Evolutionary conservation across 106 monocot genomes (phyloP).

Genomic region (Chionographis japonica): DNA sequence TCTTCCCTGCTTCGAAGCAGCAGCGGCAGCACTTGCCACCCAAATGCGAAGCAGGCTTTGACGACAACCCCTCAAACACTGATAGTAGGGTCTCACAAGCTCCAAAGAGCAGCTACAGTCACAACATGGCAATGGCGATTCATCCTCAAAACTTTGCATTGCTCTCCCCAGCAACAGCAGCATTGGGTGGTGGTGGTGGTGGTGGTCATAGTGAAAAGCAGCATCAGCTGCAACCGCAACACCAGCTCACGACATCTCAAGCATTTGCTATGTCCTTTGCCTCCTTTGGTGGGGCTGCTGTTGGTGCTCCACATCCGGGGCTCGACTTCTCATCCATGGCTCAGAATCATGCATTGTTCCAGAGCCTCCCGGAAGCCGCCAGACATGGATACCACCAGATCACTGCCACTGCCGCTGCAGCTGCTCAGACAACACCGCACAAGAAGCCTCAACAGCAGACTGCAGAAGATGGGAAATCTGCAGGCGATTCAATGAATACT

Average conservation of each 20-base stretch:
- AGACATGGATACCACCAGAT: constrained; percentile 63
- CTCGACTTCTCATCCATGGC: constrained; percentile 71
- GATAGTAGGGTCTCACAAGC: constrained; percentile 37
- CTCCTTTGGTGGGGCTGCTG: constrained; percentile 19
- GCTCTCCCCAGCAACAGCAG: constrained; percentile 33
- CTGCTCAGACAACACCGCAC: constrained; percentile 27
- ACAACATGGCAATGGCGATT: constrained; percentile 52
- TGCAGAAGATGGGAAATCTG: constrained; percentile 42
- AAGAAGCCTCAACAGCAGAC: constrained; percentile 29
- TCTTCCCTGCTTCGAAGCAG: constrained; percentile 19
- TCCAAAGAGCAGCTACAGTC: constrained; percentile 38
- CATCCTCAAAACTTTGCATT: constrained; percentile 64
- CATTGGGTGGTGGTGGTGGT: neutral
- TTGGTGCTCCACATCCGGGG: constrained; percentile 15
- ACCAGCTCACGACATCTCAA: constrained; percentile 17
- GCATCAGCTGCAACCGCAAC: no score
- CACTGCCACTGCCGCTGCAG: constrained; percentile 15
- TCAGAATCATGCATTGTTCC: constrained; percentile 61
- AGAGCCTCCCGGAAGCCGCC: constrained; percentile 48
- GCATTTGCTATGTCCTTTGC: constrained; percentile 79
- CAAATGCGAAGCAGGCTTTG: constrained; percentile 27
- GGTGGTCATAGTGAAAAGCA: constrained; percentile 14
- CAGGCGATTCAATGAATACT: constrained; percentile 19
- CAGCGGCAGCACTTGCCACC: constrained; percentile 24
- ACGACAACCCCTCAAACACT: constrained; percentile 35